Base-by-base conservation (phyloP, 371 early-diverging fungal species). In the Mucor indicus region DNA sequence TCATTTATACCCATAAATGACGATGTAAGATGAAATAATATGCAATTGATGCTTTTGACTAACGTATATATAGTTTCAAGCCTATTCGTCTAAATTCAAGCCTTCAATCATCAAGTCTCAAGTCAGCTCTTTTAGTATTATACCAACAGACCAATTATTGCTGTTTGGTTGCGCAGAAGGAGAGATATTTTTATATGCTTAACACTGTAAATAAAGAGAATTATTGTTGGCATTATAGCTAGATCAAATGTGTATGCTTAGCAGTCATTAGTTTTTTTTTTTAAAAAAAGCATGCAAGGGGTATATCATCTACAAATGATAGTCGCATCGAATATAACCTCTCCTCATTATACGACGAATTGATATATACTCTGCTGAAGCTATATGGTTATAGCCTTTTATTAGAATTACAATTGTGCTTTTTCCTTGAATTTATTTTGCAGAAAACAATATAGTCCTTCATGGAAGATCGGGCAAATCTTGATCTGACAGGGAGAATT, bases 1-100 rank as follows among this genome's bases (percentile, higher is more conserved):
- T 77, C 84, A 2, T 84, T 84, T 59, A 81, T 74, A 42, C 83
- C 84, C 1, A 71, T 84, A 44, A 82, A 81, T 47, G 84, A 84
- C 43, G 80, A 84, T 45, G 84, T 84, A 75, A 55, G 77, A 40
- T 6, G 24, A 40, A 29, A 12, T 46, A 7, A 19, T 15, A 24
- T 29, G 37, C 30, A 22, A 12, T 36, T 22, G 9, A 2, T 36
- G 4, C 17, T 12, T 35, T 15, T 2, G 42, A 3, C 24, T 44
- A 32, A 29, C 44, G 27, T 35, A 25, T 20, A 4, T 40, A 10
- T 46, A 84, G 85, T 73, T 79, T 6, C 72, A 82, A 49, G 70
- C 83, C 1, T 84, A 84, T 48, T 80, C 83, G 11, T 81, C 81
- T 3, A 82, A 81, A 60, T 84, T 84, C 66, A 82, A 79, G 53